Percentiles rank a stretch among this genome's conserved stretches.
phyloP scores from a whole-genome alignment of 257 asterid species.

The Petrea volubilis region DNA sequence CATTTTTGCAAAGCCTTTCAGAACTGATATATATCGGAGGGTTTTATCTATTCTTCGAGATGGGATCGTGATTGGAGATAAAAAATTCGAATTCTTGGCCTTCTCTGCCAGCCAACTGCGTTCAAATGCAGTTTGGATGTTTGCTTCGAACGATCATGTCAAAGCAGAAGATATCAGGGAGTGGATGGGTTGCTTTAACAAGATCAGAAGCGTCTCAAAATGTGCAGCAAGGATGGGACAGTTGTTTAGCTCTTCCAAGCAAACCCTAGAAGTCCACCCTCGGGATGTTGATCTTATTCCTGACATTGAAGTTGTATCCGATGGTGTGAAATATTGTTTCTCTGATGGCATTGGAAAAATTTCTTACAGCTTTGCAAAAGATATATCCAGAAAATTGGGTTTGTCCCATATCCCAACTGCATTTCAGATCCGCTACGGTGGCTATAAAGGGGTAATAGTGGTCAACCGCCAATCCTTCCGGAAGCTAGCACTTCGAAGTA shows the following conservation, averaged over 20 bases:
- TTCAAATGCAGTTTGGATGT: constrained; percentile 93
- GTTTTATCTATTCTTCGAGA: constrained; percentile 68
- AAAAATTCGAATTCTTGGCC: constrained; percentile 74
- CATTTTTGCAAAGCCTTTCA: constrained; percentile 62
- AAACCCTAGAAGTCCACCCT: constrained; percentile 60
- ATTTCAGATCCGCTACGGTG: constrained; percentile 93
- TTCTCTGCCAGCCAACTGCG: constrained; percentile 95
- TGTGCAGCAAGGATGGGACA: constrained; percentile 99
- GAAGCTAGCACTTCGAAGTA: constrained; percentile 66
- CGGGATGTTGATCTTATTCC: constrained; percentile 58
- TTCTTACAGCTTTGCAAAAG: constrained; percentile 59
- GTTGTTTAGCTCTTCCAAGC: constrained; percentile 77
- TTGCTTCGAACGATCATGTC: constrained; percentile 75
- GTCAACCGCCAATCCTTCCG: constrained; percentile 61
- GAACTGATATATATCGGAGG: constrained; percentile 59
- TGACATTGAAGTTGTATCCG: constrained; percentile 65
- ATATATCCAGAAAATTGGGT: constrained; percentile 56
- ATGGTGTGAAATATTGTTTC: constrained; percentile 79
- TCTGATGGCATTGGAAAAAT: constrained; percentile 96
- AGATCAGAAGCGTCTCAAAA: constrained; percentile 77
- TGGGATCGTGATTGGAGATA: constrained; percentile 77
- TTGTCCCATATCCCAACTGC: constrained; percentile 73
- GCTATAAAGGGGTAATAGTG: constrained; percentile 88
- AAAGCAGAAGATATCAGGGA: constrained; percentile 74
- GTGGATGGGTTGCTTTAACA: constrained; percentile 94